Percentiles rank a stretch among this genome's conserved stretches.
phyloP scores from a whole-genome alignment of 2,329 filamentous ascomycete genomes.

The Ophiostoma fasciatum region DNA sequence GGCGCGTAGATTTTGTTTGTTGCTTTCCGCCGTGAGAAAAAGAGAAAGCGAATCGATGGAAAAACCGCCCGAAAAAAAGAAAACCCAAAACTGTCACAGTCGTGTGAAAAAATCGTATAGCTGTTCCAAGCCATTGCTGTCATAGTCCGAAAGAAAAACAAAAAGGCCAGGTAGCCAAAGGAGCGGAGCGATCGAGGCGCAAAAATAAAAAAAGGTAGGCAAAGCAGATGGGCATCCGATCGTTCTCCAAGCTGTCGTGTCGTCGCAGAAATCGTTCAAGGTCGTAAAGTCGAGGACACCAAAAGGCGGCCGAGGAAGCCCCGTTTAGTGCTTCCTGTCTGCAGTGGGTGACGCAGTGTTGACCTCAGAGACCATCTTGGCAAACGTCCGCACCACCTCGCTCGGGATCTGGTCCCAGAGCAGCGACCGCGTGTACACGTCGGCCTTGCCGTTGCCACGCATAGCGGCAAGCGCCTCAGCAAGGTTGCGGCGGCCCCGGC shows the following conservation, averaged over 20 bases:
- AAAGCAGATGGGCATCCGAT: background rate
- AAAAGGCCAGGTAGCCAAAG: background rate
- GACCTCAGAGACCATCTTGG: constrained; percentile 73
- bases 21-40: background rate
- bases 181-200: background rate
- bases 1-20: constrained; percentile 1
- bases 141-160: constrained; percentile 1
- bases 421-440: constrained; percentile 84
- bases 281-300: constrained; percentile 15
- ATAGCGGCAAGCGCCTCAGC: constrained; percentile 69
- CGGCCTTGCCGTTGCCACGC: constrained; percentile 60
- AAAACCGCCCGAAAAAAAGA: background rate
- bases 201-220: background rate
- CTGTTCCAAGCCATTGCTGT: constrained; percentile 7
- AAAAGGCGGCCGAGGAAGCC: constrained; percentile 6
- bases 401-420: constrained; percentile 89
- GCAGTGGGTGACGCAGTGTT: constrained; percentile 22
- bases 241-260: constrained; percentile 1
- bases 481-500: constrained; percentile 56
- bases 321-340: constrained; percentile 4
- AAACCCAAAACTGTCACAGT: constrained; percentile 3
- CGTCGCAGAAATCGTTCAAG: constrained; percentile 2
- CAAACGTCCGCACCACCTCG: constrained; percentile 86
- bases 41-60: background rate
- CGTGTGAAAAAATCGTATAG: constrained; percentile 3